phyloP scores from a whole-genome alignment of 768 basidiomycete genomes.

The Terana coerulea region DNA sequence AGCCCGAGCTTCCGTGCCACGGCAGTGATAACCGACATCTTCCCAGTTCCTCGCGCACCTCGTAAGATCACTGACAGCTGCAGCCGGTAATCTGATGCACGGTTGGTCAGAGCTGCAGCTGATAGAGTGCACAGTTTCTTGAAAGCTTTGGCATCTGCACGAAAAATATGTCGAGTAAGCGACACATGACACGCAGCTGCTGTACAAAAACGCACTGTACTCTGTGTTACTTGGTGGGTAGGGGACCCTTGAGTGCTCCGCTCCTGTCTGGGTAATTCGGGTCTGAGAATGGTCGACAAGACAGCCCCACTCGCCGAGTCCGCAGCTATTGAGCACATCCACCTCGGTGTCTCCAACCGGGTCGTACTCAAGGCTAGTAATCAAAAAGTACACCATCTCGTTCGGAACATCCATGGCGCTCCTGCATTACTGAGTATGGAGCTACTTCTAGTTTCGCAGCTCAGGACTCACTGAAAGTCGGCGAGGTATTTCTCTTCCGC shows the following conservation, averaged over 20 bases:
- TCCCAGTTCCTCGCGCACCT: slow-evolving; percentile 79
- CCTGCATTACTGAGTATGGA: too few relatives aligned
- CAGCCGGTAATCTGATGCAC: slow-evolving; percentile 57
- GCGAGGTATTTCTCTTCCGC: neutral
- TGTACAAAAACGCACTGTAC: slow-evolving; percentile 49
- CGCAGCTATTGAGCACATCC: slow-evolving; percentile 52
- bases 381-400: slow-evolving; percentile 67
- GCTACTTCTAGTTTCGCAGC: neutral
- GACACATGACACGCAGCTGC: too few relatives aligned
- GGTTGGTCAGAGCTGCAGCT: slow-evolving; percentile 53
- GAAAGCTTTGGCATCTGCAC: slow-evolving; percentile 29
- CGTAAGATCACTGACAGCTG: slow-evolving; percentile 72
- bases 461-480: neutral
- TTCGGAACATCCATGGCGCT: slow-evolving; percentile 25
- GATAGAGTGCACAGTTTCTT: slow-evolving; percentile 52
- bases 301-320: slow-evolving; percentile 74
- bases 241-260: slow-evolving; percentile 64
- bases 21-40: slow-evolving; percentile 57
- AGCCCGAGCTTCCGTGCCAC: slow-evolving; percentile 66
- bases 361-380: slow-evolving; percentile 74
- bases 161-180: slow-evolving; percentile 14
- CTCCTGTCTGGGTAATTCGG: slow-evolving; percentile 73
- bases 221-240: slow-evolving; percentile 46
- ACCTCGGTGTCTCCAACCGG: slow-evolving; percentile 36
- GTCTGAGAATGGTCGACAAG: slow-evolving; percentile 76